Evolutionary conservation across 768 basidiomycete genomes (phyloP), one percentile per base, ranked within the genome.

Genomic region (Termitomyces eurrhizus): DNA sequence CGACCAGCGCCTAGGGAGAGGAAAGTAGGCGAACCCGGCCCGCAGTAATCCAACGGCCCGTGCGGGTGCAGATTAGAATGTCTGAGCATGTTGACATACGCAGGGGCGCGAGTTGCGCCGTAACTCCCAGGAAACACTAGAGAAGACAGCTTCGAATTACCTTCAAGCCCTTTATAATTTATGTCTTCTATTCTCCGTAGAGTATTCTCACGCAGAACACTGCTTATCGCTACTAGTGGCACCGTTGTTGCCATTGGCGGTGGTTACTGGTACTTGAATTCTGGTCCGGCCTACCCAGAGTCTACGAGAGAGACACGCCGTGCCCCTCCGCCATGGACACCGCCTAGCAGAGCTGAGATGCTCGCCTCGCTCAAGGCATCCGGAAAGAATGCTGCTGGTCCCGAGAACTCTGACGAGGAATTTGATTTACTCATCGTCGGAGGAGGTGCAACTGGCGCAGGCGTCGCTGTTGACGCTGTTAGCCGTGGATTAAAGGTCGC

Each of bases 401-500:
- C 64, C 2, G 71, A 2, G 49, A 16, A 21, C 24, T 4, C 52
- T 39, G 78, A 80, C 21, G 80, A 85, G 14, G 82, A 83, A 53
- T 92, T 92, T 63, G 93, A 95, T 73, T 67, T 95, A 33, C 75
- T 95, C 52, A 77, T 98, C 65, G 87, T 98, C 36, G 96, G 95
- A 32, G 95, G 96, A 42, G 96, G 96, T 21, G 96, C 96, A 5
- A 98, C 95, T 2, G 96, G 96, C 53, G 91, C 95, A 0, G 96
- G 97, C 45, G 89, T 95, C n/a, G 96, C 95, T 8, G 83, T 99
- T 13, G 96, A 98, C 72, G 96, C 96, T 49, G 94, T 92, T 6
- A 91, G 86, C 68, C 78, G 96, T 59, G 95, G 97, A 0, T 79
- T 99, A 48, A 92, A 87, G 70, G 96, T 98, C 14, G 96, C 93